Conservation (phyloP, 179 eudicot species). For the Beta macrorhiza region DNA sequence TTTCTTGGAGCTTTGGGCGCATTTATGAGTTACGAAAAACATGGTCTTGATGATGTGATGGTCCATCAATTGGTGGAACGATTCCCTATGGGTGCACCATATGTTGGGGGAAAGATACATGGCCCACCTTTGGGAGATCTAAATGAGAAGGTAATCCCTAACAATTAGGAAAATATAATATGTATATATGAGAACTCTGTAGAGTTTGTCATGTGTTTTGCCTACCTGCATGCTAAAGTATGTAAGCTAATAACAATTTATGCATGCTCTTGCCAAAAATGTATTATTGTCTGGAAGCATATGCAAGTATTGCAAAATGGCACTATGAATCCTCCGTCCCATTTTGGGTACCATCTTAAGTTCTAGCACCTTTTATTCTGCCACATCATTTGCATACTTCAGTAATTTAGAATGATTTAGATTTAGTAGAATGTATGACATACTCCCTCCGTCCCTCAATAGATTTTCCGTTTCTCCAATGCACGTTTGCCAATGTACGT, state of each 20-base stretch:
- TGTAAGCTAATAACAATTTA: too few species aligned
- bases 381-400: neutral
- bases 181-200: neutral
- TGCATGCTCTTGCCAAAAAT: neutral
- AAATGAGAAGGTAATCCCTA: slow-evolving; percentile 71
- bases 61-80: slow-evolving; percentile 96
- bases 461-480: too few species aligned
- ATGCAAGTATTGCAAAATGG: neutral
- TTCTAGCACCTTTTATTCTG: slow-evolving; percentile 6
- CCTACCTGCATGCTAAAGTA: neutral
- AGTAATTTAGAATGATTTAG: neutral
- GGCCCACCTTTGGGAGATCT: slow-evolving; percentile 96
- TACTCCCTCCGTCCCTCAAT: too few species aligned
- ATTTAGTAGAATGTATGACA: neutral
- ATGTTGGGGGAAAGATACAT: slow-evolving; percentile 86
- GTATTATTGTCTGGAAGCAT: neutral
- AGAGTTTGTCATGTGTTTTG: neutral
- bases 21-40: slow-evolving; percentile 95
- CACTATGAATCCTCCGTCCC: neutral
- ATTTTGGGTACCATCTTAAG: neutral
- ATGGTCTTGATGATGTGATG: slow-evolving; percentile 92
- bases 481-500: too few species aligned
- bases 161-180: neutral
- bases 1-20: slow-evolving; percentile 99
- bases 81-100: slow-evolving; percentile 99